Conservation (phyloP, 106 monocot species). For the Xerophyta viscosa region DNA sequence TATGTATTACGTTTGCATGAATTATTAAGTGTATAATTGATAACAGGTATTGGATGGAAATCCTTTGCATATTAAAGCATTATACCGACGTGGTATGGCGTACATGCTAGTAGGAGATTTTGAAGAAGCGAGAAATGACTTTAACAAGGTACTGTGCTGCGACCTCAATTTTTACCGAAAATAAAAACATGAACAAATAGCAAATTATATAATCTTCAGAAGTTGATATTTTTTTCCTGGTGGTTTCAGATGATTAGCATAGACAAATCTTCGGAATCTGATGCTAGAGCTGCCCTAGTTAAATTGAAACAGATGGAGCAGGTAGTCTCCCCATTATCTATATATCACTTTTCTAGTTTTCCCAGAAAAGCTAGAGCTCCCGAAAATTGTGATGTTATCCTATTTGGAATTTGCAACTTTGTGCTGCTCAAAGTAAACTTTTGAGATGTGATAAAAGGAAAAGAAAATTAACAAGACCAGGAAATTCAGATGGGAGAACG, state of each 20-base stretch:
- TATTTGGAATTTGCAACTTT: too few relatives aligned
- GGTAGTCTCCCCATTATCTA: conserved; percentile 27
- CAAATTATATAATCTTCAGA: not conserved
- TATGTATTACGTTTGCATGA: too few relatives aligned
- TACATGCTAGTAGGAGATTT: conserved; percentile 88
- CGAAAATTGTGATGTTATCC: too few relatives aligned
- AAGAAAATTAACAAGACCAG: too few relatives aligned
- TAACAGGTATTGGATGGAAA: conserved; percentile 75
- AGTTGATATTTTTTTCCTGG: not conserved
- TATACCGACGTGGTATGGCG: conserved; percentile 84
- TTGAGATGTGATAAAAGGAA: too few relatives aligned
- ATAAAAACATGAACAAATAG: not conserved
- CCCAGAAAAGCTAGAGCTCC: too few relatives aligned
- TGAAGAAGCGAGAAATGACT: conserved; percentile 80
- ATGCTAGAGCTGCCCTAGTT: conserved; percentile 77
- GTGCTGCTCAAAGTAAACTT: too few relatives aligned
- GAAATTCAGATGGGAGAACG: too few relatives aligned
- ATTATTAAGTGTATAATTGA: not conserved
- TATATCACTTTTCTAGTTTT: too few relatives aligned
- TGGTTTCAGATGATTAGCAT: conserved; percentile 63
- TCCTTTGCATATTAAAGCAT: conserved; percentile 67
- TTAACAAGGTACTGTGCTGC: conserved; percentile 45
- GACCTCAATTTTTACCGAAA: not conserved
- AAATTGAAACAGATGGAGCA: conserved; percentile 81
- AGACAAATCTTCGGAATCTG: conserved; percentile 89